Conservation (phyloP, 2,329 filamentous ascomycete genomes). For the Diaporthe eres region DNA sequence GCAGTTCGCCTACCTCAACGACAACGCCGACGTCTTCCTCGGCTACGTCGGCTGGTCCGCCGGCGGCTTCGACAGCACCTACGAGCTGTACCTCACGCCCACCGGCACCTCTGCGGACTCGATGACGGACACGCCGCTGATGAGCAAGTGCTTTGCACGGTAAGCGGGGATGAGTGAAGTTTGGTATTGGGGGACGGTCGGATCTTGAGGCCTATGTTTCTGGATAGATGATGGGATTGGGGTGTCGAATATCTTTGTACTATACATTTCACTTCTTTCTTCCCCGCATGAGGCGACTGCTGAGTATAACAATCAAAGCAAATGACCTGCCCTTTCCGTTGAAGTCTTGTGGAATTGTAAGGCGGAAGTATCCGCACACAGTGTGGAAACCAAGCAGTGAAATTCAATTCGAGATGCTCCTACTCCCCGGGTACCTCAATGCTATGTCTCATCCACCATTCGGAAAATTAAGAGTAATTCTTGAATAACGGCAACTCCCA, state of each 20-base stretch:
- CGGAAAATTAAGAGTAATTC: too few species aligned
- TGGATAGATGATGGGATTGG: background rate
- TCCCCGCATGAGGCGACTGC: too few species aligned
- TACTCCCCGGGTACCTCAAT: too few species aligned
- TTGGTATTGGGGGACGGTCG: background rate
- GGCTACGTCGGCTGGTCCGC: constrained; percentile 50
- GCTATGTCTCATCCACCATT: too few species aligned
- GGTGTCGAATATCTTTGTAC: background rate
- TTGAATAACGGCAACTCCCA: too few species aligned
- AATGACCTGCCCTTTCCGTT: too few species aligned
- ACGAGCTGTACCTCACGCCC: constrained; percentile 49
- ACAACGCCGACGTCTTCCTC: constrained; percentile 51
- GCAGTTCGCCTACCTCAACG: constrained; percentile 50
- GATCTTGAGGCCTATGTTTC: background rate
- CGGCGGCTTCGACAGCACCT: constrained; percentile 47
- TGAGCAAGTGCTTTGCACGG: constrained; percentile 54
- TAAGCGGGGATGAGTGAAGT: background rate
- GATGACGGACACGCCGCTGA: constrained; percentile 56
- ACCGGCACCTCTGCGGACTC: constrained; percentile 48
- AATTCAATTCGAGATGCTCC: too few species aligned
- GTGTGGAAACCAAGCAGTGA: too few species aligned
- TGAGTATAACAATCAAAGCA: too few species aligned
- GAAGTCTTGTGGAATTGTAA: too few species aligned
- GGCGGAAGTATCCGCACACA: too few species aligned
- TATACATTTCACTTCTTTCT: background rate